phyloP scores from a whole-genome alignment of 306 rosid species.

The Cucumis hystrix region DNA sequence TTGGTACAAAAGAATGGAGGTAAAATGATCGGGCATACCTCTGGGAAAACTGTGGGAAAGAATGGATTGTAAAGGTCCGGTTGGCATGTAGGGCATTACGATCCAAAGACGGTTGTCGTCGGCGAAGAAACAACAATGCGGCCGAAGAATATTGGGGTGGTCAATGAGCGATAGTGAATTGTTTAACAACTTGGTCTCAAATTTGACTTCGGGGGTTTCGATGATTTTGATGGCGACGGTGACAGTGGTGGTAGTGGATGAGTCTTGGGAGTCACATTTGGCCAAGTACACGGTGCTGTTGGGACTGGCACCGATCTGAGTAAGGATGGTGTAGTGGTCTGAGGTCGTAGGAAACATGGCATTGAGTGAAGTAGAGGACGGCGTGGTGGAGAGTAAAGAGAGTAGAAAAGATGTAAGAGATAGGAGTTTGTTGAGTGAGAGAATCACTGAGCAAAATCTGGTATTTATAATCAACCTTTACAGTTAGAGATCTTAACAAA shows the following conservation, averaged over 20 bases:
- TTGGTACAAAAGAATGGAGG: slow-evolving; percentile 28
- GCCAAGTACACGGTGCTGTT: neutral
- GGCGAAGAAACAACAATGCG: neutral
- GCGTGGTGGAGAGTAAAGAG: neutral
- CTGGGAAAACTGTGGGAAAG: neutral
- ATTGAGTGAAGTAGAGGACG: neutral
- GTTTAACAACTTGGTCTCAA: too few species aligned
- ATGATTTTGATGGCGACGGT: neutral
- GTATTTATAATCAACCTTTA: too few species aligned
- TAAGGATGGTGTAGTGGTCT: neutral
- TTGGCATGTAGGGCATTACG: neutral
- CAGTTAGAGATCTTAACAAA: too few species aligned
- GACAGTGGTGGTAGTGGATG: too few species aligned
- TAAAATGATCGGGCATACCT: slow-evolving; percentile 11
- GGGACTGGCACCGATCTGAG: neutral
- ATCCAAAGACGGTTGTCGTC: neutral
- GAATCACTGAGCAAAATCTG: too few species aligned
- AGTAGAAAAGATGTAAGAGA: too few species aligned
- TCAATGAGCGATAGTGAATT: neutral
- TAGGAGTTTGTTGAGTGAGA: too few species aligned
- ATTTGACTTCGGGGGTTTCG: neutral
- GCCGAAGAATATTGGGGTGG: neutral
- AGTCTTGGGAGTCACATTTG: neutral
- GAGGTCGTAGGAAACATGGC: neutral
- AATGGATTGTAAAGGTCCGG: neutral